These are phyloP conservation scores for Trichocomaceae sp. DNA, from an alignment of 2,329 filamentous ascomycete species.

Conservation along the genomic window DNA sequence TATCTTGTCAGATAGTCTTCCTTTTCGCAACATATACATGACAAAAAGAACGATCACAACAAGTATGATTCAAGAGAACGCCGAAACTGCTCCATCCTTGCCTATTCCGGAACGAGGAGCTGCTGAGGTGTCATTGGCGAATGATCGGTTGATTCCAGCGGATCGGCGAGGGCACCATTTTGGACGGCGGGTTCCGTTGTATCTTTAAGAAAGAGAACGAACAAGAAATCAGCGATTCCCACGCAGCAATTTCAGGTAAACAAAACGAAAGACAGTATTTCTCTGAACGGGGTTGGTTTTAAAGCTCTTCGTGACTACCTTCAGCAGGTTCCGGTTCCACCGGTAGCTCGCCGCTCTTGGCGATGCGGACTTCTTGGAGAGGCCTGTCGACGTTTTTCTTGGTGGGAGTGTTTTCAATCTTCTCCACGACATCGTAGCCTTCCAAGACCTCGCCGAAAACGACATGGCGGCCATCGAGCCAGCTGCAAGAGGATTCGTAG, in stretches of 20 bases:
- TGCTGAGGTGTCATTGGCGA: constrained; percentile 5
- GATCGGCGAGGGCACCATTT: neutral
- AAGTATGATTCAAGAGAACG: constrained; percentile 17
- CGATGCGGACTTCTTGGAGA: constrained; percentile 54
- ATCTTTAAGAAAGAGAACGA: constrained; percentile 13
- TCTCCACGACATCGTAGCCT: constrained; percentile 59
- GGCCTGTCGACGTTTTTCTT: constrained; percentile 50
- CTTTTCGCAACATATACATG: constrained; percentile 7
- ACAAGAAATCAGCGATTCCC: constrained; percentile 29
- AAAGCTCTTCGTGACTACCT: constrained; percentile 64
- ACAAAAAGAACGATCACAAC: constrained; percentile 18
- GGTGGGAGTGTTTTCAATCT: constrained; percentile 59
- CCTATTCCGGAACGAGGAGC: constrained; percentile 5
- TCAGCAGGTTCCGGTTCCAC: constrained; percentile 48
- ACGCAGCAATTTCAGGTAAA: constrained; percentile 20
- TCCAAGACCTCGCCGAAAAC: constrained; percentile 65
- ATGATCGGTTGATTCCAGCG: constrained; percentile 1
- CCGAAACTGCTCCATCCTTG: neutral
- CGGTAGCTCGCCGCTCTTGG: constrained; percentile 56
- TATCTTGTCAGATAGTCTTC: neutral
- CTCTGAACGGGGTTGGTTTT: constrained; percentile 27
- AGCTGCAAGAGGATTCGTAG: constrained; percentile 29
- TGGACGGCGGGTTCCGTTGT: constrained; percentile 7
- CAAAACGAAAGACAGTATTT: neutral
- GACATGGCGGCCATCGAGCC: constrained; percentile 59